phyloP scores from a whole-genome alignment of 2,329 filamentous ascomycete genomes.

The Aspergillus fumigatus region DNA sequence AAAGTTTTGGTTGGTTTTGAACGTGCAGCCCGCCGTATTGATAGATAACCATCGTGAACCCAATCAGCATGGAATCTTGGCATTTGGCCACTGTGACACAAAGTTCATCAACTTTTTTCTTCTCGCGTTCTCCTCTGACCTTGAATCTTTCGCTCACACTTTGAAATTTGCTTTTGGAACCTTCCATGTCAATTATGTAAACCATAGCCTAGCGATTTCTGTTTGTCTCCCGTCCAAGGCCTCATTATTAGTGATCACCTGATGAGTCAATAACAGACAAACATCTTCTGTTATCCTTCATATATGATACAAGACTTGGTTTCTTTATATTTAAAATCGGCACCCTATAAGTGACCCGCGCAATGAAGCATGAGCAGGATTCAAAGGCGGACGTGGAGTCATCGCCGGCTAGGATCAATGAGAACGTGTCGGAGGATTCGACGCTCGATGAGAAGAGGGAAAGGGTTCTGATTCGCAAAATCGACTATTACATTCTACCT shows the following conservation, averaged over 20 bases:
- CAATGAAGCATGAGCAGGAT: background rate
- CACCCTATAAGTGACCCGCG: background rate
- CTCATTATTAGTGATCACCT: too few relatives aligned
- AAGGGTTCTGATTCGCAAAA: slow-evolving; percentile 33
- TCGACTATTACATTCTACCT: slow-evolving; percentile 39
- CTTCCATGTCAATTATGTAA: too few relatives aligned
- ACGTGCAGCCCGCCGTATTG: too few relatives aligned
- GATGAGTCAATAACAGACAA: background rate
- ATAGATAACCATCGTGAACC: background rate
- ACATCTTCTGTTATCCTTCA: background rate
- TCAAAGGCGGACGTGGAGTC: slow-evolving; percentile 15
- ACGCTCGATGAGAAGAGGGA: slow-evolving; percentile 26
- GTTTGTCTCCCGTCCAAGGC: too few relatives aligned
- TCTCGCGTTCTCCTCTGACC: background rate
- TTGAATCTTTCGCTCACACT: background rate
- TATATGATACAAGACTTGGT: background rate
- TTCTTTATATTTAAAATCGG: background rate
- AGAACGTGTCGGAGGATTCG: slow-evolving; percentile 14
- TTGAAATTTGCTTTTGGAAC: background rate
- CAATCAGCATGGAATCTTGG: background rate
- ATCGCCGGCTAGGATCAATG: slow-evolving; percentile 7
- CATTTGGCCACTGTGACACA: background rate
- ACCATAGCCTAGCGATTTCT: too few relatives aligned
- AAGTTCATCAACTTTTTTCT: background rate
- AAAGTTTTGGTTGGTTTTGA: too few relatives aligned